Evolutionary conservation across 1,139 yeast genomes (phyloP).

Genomic region (Suhomyces terraborum): DNA sequence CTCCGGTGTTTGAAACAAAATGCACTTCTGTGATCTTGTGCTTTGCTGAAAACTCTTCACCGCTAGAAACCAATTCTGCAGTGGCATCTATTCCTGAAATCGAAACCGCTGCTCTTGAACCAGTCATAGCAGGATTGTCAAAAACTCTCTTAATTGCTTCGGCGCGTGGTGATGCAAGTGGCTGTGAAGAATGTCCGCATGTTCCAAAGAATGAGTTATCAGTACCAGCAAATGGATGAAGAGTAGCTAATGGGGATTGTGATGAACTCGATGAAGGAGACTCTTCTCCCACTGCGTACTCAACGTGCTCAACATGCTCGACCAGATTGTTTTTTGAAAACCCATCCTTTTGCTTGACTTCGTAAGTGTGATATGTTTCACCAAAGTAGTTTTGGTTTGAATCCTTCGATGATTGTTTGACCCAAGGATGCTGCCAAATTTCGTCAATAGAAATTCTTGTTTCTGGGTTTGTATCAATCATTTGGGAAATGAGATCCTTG

Average conservation of each 20-base stretch:
- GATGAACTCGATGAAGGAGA: not conserved
- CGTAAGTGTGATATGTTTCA: constrained; percentile 11
- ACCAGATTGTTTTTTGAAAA: constrained; percentile 6
- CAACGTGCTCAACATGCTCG: constrained; percentile 15
- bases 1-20: constrained; percentile 28
- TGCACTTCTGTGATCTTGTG: constrained; percentile 19
- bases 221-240: constrained; percentile 3
- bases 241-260: constrained; percentile 7
- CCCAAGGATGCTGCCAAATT: constrained; percentile 60
- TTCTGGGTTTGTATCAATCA: constrained; percentile 63
- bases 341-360: constrained; percentile 7
- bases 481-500: constrained; percentile 55
- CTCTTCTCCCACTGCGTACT: constrained; percentile 6
- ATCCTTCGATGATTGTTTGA: constrained; percentile 16
- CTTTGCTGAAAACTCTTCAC: constrained; percentile 13
- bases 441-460: constrained; percentile 63
- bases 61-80: constrained; percentile 15
- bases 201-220: constrained; percentile 10
- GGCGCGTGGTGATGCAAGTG: constrained; percentile 35
- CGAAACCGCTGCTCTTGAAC: constrained; percentile 15
- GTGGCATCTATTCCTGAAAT: constrained; percentile 18
- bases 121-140: constrained; percentile 46
- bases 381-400: constrained; percentile 13
- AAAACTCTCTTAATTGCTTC: constrained; percentile 50
- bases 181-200: constrained; percentile 8